Percentiles rank a stretch among this genome's conserved stretches.
Evolutionary conservation across 441 rosid genomes (phyloP).

Genomic region (Brassica hybrid): DNA sequence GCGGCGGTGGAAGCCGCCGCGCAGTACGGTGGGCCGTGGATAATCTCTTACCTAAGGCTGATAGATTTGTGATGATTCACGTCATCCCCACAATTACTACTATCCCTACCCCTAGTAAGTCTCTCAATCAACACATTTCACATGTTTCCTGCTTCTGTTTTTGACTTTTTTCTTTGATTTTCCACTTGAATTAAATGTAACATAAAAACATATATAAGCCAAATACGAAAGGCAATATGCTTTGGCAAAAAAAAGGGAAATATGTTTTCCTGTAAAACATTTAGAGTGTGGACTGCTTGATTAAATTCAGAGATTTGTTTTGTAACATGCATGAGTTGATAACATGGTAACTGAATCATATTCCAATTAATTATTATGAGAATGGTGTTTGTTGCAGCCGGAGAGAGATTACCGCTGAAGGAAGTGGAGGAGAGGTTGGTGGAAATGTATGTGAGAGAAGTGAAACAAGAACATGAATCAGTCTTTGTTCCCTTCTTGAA

Average conservation of each 20-base stretch:
- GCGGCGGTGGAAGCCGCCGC: conserved; percentile 76
- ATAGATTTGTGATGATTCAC: conserved; percentile 67
- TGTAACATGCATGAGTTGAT: not conserved
- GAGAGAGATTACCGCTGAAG: conserved; percentile 59
- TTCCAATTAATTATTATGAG: not conserved
- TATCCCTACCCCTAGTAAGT: conserved; percentile 76
- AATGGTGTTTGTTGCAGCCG: conserved; percentile 47
- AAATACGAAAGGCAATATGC: not conserved
- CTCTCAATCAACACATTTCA: conserved; percentile 12
- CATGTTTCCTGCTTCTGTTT: conserved; percentile 1
- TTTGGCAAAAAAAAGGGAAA: not conserved
- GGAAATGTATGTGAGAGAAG: conserved; percentile 67
- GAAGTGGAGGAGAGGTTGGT: conserved; percentile 76
- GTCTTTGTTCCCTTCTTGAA: conserved; percentile 63
- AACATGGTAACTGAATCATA: not conserved
- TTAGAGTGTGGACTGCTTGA: no score
- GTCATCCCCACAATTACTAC: conserved; percentile 69
- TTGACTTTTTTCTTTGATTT: not conserved
- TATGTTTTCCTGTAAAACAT: not conserved
- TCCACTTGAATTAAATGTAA: not conserved
- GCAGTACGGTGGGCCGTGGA: conserved; percentile 83
- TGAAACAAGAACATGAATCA: conserved; percentile 53
- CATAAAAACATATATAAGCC: not conserved
- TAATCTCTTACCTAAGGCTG: conserved; percentile 56
- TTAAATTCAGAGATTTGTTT: not conserved